Percentiles rank a stretch among this genome's conserved stretches.
Evolutionary conservation across 73 alveolate genomes (phyloP).

Genomic region (Effrenium voratum): DNA sequence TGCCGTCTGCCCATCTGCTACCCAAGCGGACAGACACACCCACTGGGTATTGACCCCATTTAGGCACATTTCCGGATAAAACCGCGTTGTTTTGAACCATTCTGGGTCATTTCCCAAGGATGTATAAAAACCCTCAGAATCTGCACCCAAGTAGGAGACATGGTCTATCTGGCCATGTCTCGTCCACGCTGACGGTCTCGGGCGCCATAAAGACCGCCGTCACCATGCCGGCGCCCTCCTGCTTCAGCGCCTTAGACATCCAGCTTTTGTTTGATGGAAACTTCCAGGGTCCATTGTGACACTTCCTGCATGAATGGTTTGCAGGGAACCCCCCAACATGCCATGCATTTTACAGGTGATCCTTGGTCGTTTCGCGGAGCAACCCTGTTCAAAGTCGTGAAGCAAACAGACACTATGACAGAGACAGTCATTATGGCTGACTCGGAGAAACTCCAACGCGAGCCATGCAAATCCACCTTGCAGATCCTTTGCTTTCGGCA

Average conservation of each 20-base stretch:
- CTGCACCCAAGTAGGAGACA: too few relatives aligned
- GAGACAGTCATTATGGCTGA: background rate
- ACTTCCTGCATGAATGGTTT: background rate
- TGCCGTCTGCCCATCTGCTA: too few relatives aligned
- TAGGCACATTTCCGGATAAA: too few relatives aligned
- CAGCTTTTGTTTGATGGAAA: background rate
- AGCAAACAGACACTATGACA: background rate
- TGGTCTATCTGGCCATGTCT: background rate
- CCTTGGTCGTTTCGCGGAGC: background rate
- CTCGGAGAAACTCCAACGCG: background rate
- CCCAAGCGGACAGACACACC: too few relatives aligned
- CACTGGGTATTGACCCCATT: too few relatives aligned
- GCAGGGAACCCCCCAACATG: background rate
- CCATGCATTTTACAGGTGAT: background rate
- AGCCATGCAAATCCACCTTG: background rate
- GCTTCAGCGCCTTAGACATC: slow-evolving; percentile 36
- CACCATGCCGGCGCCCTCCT: slow-evolving; percentile 68
- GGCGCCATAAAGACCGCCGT: slow-evolving; percentile 73
- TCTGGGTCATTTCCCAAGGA: too few relatives aligned
- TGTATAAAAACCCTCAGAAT: too few relatives aligned
- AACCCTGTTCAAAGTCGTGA: background rate
- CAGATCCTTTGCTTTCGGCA: too few relatives aligned
- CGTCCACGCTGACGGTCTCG: background rate
- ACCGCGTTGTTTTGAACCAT: too few relatives aligned
- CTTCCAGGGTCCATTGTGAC: background rate